Evolutionary conservation across 805 yeast species (phyloP).

Genomic region (Cyberlindnera subsufficiens): DNA sequence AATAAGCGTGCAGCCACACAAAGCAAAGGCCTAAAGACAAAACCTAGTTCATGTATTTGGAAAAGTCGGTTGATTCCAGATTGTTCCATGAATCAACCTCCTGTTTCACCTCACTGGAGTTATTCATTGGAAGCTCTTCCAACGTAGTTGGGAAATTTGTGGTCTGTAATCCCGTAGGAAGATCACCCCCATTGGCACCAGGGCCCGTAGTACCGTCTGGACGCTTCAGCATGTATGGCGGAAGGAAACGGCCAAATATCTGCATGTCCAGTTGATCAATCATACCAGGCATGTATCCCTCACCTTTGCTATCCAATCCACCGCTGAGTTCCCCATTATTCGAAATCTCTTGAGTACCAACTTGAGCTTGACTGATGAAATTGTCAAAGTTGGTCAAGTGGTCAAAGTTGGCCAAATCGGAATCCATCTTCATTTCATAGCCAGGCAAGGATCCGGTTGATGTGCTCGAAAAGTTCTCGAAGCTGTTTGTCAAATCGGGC

Average conservation of each 20-base stretch:
- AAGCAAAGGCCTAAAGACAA: too few species aligned
- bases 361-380: constrained; percentile 19
- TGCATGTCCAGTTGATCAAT: constrained; percentile 83
- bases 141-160: constrained; percentile 19
- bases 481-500: constrained; percentile 2
- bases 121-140: constrained; percentile 17
- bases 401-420: constrained; percentile 20
- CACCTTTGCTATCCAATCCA: constrained; percentile 4
- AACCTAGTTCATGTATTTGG: not conserved
- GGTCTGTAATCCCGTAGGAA: constrained; percentile 22
- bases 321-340: not conserved
- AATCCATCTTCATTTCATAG: constrained; percentile 18
- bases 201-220: constrained; percentile 22
- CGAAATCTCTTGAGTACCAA: not conserved
- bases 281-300: constrained; percentile 64
- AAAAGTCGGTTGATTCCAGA: constrained; percentile 1
- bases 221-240: constrained; percentile 68
- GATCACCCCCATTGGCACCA: constrained; percentile 24
- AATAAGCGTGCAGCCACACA: too few species aligned
- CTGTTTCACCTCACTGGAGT: not conserved
- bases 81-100: not conserved
- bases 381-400: constrained; percentile 25
- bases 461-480: constrained; percentile 3
- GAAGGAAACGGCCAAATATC: constrained; percentile 75
- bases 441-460: constrained; percentile 6